Conservation (phyloP, 176 grass and related monocot species). For the Bothriochloa decipiens region DNA sequence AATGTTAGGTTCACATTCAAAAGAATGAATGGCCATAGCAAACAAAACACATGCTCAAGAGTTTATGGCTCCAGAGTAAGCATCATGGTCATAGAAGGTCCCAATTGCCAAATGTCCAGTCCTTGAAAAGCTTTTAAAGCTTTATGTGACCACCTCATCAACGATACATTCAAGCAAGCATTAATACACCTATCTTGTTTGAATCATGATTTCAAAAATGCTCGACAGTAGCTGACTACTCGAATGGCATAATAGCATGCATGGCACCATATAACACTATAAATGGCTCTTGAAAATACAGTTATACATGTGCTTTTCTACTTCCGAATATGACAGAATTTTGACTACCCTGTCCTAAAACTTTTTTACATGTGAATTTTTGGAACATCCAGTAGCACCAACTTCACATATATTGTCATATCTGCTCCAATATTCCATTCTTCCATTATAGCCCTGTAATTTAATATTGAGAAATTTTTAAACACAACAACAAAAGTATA, state of each 20-base stretch:
- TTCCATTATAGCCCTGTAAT: too few species aligned
- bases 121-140: conserved; percentile 43
- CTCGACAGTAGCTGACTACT: not conserved
- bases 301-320: conserved; percentile 7
- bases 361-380: not conserved
- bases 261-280: not conserved
- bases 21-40: not conserved
- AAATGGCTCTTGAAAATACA: not conserved
- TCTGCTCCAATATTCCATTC: too few species aligned
- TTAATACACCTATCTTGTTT: not conserved
- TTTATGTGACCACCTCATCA: conserved; percentile 36
- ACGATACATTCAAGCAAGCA: conserved; percentile 20
- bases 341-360: conserved; percentile 16
- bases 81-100: conserved; percentile 15
- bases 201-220: conserved; percentile 9
- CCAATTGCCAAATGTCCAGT: conserved; percentile 22
- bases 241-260: not conserved
- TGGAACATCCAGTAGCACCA: too few species aligned
- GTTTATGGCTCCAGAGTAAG: conserved; percentile 31
- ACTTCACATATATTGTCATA: not conserved
- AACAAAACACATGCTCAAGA: conserved; percentile 42
- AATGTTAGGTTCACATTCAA: conserved; percentile 36
- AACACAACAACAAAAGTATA: too few species aligned
- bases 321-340: not conserved
- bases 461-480: too few species aligned